phyloP scores from a whole-genome alignment of 1,139 yeast species.

The Geotrichum reessii region DNA sequence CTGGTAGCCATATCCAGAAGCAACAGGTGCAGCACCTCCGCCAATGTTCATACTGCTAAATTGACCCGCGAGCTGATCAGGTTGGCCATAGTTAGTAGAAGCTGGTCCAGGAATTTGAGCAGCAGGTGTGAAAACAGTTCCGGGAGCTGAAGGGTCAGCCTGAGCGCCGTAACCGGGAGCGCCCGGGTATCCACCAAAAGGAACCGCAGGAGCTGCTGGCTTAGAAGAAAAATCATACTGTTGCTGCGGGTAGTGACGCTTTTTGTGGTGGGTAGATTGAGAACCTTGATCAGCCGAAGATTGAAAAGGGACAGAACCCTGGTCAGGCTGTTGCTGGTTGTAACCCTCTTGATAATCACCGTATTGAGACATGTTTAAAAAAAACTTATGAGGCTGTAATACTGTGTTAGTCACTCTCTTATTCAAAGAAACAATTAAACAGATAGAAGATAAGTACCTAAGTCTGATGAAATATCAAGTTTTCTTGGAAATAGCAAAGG shows the following conservation, averaged over 20 bases:
- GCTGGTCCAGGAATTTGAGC: conserved; percentile 11
- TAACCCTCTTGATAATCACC: conserved; percentile 14
- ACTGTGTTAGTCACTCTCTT: neutral
- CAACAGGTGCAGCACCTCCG: conserved; percentile 5
- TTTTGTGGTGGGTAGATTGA: conserved; percentile 13
- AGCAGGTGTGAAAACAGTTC: conserved; percentile 20
- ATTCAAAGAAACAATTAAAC: neutral
- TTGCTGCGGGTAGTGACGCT: conserved; percentile 18
- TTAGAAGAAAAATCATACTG: conserved; percentile 18
- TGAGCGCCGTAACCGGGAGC: conserved; percentile 13
- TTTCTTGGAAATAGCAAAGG: neutral
- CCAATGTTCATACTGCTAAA: conserved; percentile 27
- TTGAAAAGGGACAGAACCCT: neutral
- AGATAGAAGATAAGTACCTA: neutral
- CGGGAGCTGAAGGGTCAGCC: conserved; percentile 7
- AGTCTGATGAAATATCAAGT: neutral
- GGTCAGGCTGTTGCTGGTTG: conserved; percentile 13
- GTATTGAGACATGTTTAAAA: conserved; percentile 16
- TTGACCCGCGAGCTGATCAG: conserved; percentile 25
- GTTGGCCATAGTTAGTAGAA: conserved; percentile 10
- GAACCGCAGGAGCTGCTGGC: conserved; percentile 2
- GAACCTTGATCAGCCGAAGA: neutral
- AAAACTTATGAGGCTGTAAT: neutral
- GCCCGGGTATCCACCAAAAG: conserved; percentile 6
- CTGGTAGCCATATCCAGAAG: conserved; percentile 16